Evolutionary conservation across 768 basidiomycete species (phyloP).

Genomic region (Glaciozyma antarctica): DNA sequence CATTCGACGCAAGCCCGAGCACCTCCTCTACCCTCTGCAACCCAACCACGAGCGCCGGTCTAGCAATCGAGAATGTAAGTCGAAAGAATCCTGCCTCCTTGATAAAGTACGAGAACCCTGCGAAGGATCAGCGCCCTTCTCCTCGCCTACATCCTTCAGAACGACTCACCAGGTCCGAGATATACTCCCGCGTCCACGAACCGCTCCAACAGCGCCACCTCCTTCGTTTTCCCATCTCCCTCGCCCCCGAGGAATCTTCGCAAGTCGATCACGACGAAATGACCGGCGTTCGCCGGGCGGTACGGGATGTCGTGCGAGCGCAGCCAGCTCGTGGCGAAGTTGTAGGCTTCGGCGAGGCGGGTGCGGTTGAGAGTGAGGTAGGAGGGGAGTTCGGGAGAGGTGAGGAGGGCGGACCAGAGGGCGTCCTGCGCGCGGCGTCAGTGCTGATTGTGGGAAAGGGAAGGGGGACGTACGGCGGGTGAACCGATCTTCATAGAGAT

Average conservation of each 20-base stretch:
- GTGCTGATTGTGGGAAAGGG: background rate
- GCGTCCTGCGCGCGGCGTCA: slow-evolving; percentile 16
- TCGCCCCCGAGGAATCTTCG: slow-evolving; percentile 5
- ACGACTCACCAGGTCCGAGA: background rate
- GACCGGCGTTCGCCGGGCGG: slow-evolving; percentile 24
- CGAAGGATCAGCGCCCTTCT: background rate
- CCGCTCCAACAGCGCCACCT: background rate
- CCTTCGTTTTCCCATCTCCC: background rate
- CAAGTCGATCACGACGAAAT: slow-evolving; percentile 33
- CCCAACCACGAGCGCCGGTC: background rate
- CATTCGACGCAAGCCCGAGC: background rate
- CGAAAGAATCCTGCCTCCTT: background rate
- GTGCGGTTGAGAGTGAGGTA: slow-evolving; percentile 30
- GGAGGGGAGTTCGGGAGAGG: slow-evolving; percentile 19
- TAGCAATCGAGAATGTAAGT: background rate
- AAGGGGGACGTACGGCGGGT: slow-evolving; percentile 17
- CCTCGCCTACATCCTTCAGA: background rate
- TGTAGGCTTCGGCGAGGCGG: slow-evolving; percentile 22
- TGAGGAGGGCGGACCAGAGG: slow-evolving; percentile 30
- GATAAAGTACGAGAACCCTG: background rate
- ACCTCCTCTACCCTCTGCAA: background rate
- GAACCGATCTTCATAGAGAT: slow-evolving; percentile 33
- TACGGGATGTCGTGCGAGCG: slow-evolving; percentile 21
- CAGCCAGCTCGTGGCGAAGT: slow-evolving; percentile 22
- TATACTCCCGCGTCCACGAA: background rate